Evolutionary conservation across 768 basidiomycete genomes (phyloP).

Genomic region (Naematelia aurantialba): DNA sequence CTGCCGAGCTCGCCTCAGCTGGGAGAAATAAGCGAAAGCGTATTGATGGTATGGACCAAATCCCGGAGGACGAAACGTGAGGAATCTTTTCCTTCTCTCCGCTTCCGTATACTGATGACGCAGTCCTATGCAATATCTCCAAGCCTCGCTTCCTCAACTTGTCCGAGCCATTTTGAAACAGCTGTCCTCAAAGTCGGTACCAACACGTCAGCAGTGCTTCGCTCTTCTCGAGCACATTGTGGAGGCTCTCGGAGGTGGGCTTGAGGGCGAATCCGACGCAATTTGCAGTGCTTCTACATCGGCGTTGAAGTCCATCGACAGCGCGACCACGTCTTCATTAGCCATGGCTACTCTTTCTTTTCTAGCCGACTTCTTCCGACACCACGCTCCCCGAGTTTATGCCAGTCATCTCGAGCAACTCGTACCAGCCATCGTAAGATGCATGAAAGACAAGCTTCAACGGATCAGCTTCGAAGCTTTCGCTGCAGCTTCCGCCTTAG

Average conservation of each 20-base stretch:
- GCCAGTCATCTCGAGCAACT: constrained; percentile 62
- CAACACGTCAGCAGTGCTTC: constrained; percentile 82
- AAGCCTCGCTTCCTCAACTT: constrained; percentile 69
- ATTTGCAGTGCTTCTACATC: constrained; percentile 55
- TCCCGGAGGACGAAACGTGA: constrained; percentile 39
- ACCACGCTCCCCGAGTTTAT: constrained; percentile 64
- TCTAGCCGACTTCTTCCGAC: constrained; percentile 74
- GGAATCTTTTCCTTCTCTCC: constrained; percentile 6
- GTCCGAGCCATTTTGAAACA: constrained; percentile 81
- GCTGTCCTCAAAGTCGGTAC: constrained; percentile 73
- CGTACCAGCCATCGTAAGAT: constrained; percentile 69
- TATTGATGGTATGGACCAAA: constrained; percentile 54
- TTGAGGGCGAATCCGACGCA: constrained; percentile 64
- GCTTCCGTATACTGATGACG: background rate
- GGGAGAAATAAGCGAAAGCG: constrained; percentile 54
- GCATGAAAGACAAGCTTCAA: constrained; percentile 77
- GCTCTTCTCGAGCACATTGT: constrained; percentile 70
- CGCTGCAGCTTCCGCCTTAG: constrained; percentile 75
- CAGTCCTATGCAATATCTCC: constrained; percentile 29
- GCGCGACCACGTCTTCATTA: constrained; percentile 71
- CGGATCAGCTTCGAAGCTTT: constrained; percentile 84
- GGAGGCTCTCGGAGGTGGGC: constrained; percentile 74
- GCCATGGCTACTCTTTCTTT: constrained; percentile 82
- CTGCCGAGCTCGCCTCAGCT: constrained; percentile 51
- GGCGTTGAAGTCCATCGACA: constrained; percentile 33